Evolutionary conservation across 169 alveolate species (phyloP).

Genomic region (Ichthyophthirius multifiliis): DNA sequence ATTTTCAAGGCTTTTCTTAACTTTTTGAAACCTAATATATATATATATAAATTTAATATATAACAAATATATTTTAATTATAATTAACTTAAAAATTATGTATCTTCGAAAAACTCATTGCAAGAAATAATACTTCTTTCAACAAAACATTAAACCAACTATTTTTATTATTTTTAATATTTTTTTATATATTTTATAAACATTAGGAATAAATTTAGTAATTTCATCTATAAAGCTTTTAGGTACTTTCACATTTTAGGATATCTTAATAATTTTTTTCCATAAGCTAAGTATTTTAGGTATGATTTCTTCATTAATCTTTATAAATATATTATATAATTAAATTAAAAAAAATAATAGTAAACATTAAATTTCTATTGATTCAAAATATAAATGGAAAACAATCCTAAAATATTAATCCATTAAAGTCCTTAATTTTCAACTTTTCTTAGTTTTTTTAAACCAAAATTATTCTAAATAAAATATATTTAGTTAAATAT

Average conservation of each 20-base stretch:
- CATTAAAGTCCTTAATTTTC: background rate
- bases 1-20: background rate
- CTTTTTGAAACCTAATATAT: background rate
- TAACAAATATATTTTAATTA: background rate
- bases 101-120: background rate
- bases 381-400: background rate
- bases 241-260: background rate
- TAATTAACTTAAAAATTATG: background rate
- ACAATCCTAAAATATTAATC: background rate
- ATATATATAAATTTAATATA: background rate
- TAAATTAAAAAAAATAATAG: background rate
- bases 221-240: background rate
- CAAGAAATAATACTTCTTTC: background rate
- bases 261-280: background rate
- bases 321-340: background rate
- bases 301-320: background rate
- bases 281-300: background rate
- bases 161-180: background rate
- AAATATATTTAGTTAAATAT: background rate
- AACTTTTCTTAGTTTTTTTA: background rate
- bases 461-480: background rate
- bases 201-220: background rate
- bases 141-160: background rate
- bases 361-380: background rate
- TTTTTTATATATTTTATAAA: background rate